Evolutionary conservation across 805 yeast species (phyloP), one percentile per base, ranked within the genome.

Genomic region (Saturnispora saitoi): DNA sequence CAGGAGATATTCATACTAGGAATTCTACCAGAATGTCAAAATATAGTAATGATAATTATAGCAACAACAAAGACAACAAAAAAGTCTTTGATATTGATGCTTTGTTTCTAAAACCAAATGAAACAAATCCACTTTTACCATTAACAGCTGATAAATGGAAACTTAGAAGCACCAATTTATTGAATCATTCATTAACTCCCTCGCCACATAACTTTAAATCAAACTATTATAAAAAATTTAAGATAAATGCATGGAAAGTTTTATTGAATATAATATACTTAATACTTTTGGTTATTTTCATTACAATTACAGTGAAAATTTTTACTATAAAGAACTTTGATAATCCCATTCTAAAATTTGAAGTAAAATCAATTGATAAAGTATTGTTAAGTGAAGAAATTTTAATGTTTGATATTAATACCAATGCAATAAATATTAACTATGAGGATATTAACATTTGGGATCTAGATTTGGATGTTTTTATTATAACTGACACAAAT

Each of bases 401-500:
- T 26, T 48, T 66, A 17, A 52, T 64, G 17, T 56, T 67, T 46
- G 70, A 66, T 48, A 44, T 66, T n/a, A 54, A 54, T 8, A 58
- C 63, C 4, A 15, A 39, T 9, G 54, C 65, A 1, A 54, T 39
- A 12, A 64, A 66, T 51, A 39, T 49, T 7, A 66, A 67, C 48
- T 49, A 60, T n/a, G 69, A 65, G 51, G 65, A 63, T 48, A 51
- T 66, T 4, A 40, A 52, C 6, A 56, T 67, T 7, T 61, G 64
- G 61, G 54, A 58, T n/a, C 52, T 60, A 56, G 63, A 65, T 49
- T 34, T 67, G 19, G 70, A 67, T 51, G 59, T 66, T 1, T 64
- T 67, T 36, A 34, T 66, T 8, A 47, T 59, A 3, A 64, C 67
- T 1, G 58, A 61, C 31, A 17, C 38, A 3, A 19, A 8, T 4